A percentile compares a stretch with the other conserved stretches of the same genome.
phyloP scores from a whole-genome alignment of 257 asterid species.

The Hygrophila difformis region DNA sequence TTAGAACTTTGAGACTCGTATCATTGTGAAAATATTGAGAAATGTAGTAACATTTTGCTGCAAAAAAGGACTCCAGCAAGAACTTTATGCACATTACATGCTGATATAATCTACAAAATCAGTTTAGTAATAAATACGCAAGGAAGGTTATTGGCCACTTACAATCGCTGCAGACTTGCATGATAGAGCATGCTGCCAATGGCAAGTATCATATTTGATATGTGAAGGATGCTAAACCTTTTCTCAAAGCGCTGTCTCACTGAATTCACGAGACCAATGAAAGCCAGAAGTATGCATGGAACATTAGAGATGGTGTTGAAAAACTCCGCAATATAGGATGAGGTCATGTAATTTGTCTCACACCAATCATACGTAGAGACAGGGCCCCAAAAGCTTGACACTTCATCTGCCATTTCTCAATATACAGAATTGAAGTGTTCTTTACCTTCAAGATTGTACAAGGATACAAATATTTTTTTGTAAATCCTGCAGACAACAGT shows the following conservation, averaged over 20 bases:
- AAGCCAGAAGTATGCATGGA: slow-evolving; percentile 70
- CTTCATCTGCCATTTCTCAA: slow-evolving; percentile 54
- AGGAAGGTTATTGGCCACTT: slow-evolving; percentile 27
- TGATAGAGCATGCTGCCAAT: slow-evolving; percentile 87
- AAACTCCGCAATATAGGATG: slow-evolving; percentile 84
- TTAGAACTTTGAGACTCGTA: too few relatives aligned
- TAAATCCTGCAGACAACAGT: slow-evolving; percentile 11
- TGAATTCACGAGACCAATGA: slow-evolving; percentile 72
- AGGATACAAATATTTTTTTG: slow-evolving; percentile 5
- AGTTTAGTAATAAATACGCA: slow-evolving; percentile 1
- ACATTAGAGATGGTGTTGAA: slow-evolving; percentile 78
- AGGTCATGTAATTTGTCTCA: slow-evolving; percentile 77
- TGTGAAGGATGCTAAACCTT: slow-evolving; percentile 82
- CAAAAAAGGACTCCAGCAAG: neutral
- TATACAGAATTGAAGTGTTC: neutral
- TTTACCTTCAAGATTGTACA: slow-evolving; percentile 5
- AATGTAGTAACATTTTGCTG: neutral
- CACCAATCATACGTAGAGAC: slow-evolving; percentile 97
- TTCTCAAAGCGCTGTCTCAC: slow-evolving; percentile 78
- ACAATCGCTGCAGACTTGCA: slow-evolving; percentile 79
- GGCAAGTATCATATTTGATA: slow-evolving; percentile 82
- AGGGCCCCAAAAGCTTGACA: slow-evolving; percentile 93
- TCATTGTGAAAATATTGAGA: too few relatives aligned
- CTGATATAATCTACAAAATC: slow-evolving; percentile 4
- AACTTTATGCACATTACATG: neutral